phyloP scores from a whole-genome alignment of 805 yeast species.

The Saccharomycopsis amapae region DNA sequence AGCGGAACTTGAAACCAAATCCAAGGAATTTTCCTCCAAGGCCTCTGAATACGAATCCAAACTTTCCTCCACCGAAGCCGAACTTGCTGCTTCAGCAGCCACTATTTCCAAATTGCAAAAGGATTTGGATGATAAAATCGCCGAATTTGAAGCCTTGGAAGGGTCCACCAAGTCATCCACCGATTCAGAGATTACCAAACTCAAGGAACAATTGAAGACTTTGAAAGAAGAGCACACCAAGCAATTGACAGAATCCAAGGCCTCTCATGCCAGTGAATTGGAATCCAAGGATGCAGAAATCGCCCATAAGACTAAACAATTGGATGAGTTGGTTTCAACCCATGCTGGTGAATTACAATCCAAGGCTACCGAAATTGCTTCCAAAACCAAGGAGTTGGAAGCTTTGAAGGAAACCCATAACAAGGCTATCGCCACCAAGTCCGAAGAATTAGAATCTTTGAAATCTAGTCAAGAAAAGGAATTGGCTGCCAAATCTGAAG shows the following conservation, averaged over 20 bases:
- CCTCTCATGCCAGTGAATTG: neutral
- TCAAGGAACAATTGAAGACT: neutral
- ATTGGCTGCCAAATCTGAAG: neutral
- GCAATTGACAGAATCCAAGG: neutral
- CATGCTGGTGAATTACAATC: neutral
- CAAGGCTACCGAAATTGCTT: neutral
- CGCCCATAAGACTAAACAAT: neutral
- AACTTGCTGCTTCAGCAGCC: neutral
- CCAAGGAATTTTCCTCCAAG: neutral
- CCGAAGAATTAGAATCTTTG: neutral
- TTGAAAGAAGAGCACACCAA: neutral
- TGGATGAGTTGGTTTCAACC: neutral
- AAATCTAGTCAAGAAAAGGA: neutral
- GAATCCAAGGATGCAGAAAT: neutral
- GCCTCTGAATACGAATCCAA: neutral
- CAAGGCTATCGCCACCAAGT: neutral
- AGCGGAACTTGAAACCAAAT: neutral
- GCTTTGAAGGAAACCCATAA: neutral
- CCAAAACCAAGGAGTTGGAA: neutral
- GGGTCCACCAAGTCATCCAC: slow-evolving; percentile 1
- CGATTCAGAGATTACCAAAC: slow-evolving; percentile 1
- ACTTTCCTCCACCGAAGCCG: too few species aligned
- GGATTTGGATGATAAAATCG: slow-evolving; percentile 1
- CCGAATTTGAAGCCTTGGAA: neutral
- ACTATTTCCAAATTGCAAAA: slow-evolving; percentile 2